Conservation (phyloP, 345 rosid genomes). For the Gossypium raimondii region DNA sequence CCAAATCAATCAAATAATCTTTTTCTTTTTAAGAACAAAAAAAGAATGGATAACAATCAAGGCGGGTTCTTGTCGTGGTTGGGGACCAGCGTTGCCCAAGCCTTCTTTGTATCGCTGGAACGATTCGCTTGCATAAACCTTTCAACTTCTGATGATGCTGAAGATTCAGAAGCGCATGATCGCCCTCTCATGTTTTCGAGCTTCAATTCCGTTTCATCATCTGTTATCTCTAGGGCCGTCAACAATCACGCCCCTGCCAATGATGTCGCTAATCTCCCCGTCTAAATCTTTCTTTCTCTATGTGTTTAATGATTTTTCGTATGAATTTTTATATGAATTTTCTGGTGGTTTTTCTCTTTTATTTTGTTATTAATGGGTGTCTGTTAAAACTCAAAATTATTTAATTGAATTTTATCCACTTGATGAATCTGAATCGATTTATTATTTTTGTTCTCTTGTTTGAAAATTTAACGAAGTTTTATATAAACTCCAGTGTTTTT, state of each 20-base stretch:
- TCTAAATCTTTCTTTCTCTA: neutral
- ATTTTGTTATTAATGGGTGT: too few relatives aligned
- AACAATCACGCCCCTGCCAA: neutral
- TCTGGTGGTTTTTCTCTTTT: too few relatives aligned
- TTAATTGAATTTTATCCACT: neutral
- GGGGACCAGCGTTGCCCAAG: conserved; percentile 41
- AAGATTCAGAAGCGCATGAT: conserved; percentile 33
- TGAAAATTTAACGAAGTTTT: neutral
- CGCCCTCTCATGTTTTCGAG: conserved; percentile 40
- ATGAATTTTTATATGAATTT: neutral
- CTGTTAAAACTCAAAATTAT: neutral
- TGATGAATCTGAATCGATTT: neutral
- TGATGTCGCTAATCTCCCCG: conserved; percentile 29
- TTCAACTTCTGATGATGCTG: conserved; percentile 42
- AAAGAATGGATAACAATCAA: conserved; percentile 22
- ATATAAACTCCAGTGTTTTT: too few relatives aligned
- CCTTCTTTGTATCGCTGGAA: conserved; percentile 48
- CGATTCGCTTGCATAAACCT: conserved; percentile 47
- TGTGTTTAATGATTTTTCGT: neutral
- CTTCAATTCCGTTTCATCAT: conserved; percentile 20
- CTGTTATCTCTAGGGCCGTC: neutral
- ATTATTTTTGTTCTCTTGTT: neutral
- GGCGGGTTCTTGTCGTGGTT: conserved; percentile 34
- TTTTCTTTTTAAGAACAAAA: neutral
- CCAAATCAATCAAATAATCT: neutral